phyloP scores from a whole-genome alignment of 2,329 filamentous ascomycete species.

The Neopestalotiopsis sp. region DNA sequence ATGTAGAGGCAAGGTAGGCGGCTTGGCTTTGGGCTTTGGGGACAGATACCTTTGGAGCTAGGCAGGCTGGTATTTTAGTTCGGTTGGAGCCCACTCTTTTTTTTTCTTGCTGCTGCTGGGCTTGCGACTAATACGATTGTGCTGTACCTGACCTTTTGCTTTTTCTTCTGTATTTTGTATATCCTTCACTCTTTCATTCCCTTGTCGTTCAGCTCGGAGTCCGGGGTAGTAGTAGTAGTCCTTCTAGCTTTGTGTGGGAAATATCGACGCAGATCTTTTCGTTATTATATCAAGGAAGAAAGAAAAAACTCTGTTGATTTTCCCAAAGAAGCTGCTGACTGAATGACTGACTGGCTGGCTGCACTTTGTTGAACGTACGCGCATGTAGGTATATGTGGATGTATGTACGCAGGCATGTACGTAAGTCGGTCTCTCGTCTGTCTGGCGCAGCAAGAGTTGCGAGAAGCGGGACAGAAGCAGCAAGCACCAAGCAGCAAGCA shows the following conservation, averaged over 20 bases:
- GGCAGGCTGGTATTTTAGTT: not conserved
- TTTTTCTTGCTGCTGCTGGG: not conserved
- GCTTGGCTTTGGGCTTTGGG: constrained; percentile 1
- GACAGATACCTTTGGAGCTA: not conserved
- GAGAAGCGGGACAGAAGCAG: not conserved
- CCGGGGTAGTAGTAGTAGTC: constrained; percentile 8
- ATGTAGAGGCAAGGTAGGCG: not conserved
- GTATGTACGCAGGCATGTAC: constrained; percentile 24
- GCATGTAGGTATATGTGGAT: constrained; percentile 22
- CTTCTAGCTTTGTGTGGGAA: not conserved
- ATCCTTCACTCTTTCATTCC: not conserved
- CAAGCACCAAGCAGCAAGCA: not conserved
- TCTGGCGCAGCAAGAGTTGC: not conserved
- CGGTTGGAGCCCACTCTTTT: not conserved
- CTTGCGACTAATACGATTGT: not conserved
- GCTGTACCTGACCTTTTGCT: not conserved
- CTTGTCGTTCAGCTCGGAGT: not conserved
- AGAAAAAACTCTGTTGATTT: too few relatives aligned
- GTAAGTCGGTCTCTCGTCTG: constrained; percentile 11
- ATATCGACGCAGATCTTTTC: not conserved
- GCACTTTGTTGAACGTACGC: not conserved
- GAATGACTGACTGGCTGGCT: not conserved
- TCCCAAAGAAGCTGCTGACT: too few relatives aligned
- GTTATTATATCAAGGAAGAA: not conserved
- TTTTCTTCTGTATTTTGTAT: not conserved